Conservation (phyloP, 2,329 filamentous ascomycete genomes). For the Blumeria hordei region DNA sequence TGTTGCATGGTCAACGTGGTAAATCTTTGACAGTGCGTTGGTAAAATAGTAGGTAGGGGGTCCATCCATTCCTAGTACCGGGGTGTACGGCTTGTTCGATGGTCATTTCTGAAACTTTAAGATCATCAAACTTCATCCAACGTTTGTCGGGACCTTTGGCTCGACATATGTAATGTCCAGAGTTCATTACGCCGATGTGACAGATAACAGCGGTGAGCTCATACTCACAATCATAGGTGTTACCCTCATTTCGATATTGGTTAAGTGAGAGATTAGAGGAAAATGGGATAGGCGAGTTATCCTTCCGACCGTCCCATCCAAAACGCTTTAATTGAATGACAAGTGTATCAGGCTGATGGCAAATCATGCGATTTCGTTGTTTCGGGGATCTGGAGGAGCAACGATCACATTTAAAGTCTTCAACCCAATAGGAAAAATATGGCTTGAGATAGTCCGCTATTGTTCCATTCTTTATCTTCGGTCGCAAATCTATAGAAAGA, state of each 20-base stretch:
- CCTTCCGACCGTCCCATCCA: constrained; percentile 6
- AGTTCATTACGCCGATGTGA: constrained; percentile 8
- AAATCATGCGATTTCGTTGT: constrained; percentile 10
- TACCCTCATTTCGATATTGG: constrained; percentile 3
- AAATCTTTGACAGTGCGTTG: background rate
- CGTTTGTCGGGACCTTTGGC: constrained; percentile 6
- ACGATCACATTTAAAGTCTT: constrained; percentile 2
- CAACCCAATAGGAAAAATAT: constrained; percentile 4
- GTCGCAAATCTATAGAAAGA: constrained; percentile 11
- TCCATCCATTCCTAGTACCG: background rate
- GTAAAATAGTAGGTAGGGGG: constrained; percentile 1
- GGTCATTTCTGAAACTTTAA: constrained; percentile 4
- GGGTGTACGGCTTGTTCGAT: constrained; percentile 2
- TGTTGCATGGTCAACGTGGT: too few species aligned
- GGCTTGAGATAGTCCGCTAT: constrained; percentile 8
- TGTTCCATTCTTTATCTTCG: constrained; percentile 4
- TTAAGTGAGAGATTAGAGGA: constrained; percentile 9
- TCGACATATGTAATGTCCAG: constrained; percentile 10
- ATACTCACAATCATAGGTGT: constrained; percentile 8
- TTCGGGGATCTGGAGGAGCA: constrained; percentile 1
- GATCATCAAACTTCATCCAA: constrained; percentile 10
- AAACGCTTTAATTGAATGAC: constrained; percentile 5
- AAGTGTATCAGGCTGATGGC: constrained; percentile 12
- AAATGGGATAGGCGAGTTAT: constrained; percentile 7
- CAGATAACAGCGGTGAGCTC: constrained; percentile 13